Percentiles rank a stretch among this genome's conserved stretches.
These are phyloP conservation scores for Debaryomycetaceae sp. DNA, from an alignment of 1,139 yeast genomes.

Conservation along the genomic window DNA sequence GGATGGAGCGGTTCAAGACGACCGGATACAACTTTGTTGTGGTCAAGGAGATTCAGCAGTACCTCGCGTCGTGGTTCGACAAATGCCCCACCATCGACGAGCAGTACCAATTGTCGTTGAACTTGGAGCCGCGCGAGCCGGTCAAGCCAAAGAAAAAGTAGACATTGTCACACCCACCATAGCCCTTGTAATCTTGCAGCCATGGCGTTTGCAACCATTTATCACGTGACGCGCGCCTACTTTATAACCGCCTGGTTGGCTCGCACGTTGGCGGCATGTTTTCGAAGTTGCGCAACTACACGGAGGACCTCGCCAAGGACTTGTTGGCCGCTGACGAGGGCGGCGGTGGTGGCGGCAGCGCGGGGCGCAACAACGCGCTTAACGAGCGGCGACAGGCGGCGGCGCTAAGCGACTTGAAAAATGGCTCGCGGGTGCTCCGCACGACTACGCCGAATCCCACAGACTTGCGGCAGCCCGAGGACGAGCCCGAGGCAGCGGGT, in stretches of 20 bases:
- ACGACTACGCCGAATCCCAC: slow-evolving; percentile 42
- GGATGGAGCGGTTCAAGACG: slow-evolving; percentile 69
- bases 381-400: slow-evolving; percentile 5
- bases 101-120: slow-evolving; percentile 71
- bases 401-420: slow-evolving; percentile 27
- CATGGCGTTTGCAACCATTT: no score
- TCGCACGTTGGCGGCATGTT: slow-evolving; percentile 22
- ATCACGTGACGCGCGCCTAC: no score
- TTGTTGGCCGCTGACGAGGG: slow-evolving; percentile 18
- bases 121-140: slow-evolving; percentile 64
- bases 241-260: no score
- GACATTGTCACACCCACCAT: not conserved
- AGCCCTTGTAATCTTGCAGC: not conserved
- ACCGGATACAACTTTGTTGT: slow-evolving; percentile 62
- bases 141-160: slow-evolving; percentile 6
- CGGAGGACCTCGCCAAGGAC: slow-evolving; percentile 49
- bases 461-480: slow-evolving; percentile 44
- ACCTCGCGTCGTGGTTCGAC: slow-evolving; percentile 54
- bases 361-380: slow-evolving; percentile 14
- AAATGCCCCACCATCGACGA: slow-evolving; percentile 74
- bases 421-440: slow-evolving; percentile 26
- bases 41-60: slow-evolving; percentile 66
- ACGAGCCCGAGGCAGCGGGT: slow-evolving; percentile 18
- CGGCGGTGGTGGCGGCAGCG: slow-evolving; percentile 12
- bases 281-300: slow-evolving; percentile 50